Evolutionary conservation across 2,329 filamentous ascomycete genomes (phyloP), one percentile per base, ranked within the genome.

Genomic region (Beauveria bassiana): DNA sequence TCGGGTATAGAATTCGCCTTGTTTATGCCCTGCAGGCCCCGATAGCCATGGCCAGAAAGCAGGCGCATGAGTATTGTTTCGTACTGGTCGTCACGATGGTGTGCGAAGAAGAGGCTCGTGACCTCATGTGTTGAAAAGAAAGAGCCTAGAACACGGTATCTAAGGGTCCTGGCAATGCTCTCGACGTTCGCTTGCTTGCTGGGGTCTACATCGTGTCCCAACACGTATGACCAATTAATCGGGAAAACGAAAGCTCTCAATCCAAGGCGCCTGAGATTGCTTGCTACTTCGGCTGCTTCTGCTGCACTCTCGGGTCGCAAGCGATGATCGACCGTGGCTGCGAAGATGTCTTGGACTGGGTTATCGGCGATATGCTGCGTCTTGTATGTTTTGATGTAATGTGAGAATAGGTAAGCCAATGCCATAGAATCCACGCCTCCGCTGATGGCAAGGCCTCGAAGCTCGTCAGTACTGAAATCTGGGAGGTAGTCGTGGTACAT

Each of bases 361-460:
- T 80, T 78, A 67, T 81, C 81, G 40, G 75, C 75, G 28, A 85
- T 69, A 49, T 66, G 74, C 64, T 78, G 68, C 28, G 66, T 62
- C 2, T 68, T 69, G 51, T 76, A 69, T 3, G 64, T 63, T 3
- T 64, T 70, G 43, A 74, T 73, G 42, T 82, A 68, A 51, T 77
- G 73, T 54, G 79, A 81, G 70, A 89, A 90, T 42, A 98, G 81
- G 63, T 80, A 86, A 61, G 92, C 91, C 63, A 99, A 79, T 31
- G 93, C 93, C 93, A 98, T 99, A n/a, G 93, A 98, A 74, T 99
- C 95, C 45, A 95, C 90, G 8, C 95, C 95, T 26, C 95, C 95
- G 70, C 93, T 97, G 64, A 98, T 79, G 18, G 93, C 95, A 63
- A 98, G 77, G 59, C 82, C 88, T 90, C 24, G 40, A 64, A 38